These are phyloP conservation scores for Trypanosoma congolense DNA, from an alignment of 208 protist species.

Conservation along the genomic window DNA sequence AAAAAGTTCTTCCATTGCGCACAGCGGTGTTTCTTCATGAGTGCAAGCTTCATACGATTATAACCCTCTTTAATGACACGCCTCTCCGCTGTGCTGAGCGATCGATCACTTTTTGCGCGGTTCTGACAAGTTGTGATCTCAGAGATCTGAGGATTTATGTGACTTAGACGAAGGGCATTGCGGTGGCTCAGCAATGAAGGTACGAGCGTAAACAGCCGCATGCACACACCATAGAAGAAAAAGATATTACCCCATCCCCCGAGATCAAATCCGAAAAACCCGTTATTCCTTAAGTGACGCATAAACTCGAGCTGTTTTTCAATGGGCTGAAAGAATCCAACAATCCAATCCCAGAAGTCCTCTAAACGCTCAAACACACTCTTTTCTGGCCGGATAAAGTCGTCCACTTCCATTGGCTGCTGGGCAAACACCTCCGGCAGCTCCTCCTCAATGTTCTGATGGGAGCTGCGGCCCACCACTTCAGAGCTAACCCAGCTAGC, in stretches of 20 bases:
- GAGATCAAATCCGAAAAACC: slow-evolving; percentile 69
- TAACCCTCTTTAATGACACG: slow-evolving; percentile 82
- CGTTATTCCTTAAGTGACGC: slow-evolving; percentile 62
- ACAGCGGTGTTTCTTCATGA: slow-evolving; percentile 80
- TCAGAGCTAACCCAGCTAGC: slow-evolving; percentile 34
- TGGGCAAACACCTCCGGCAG: slow-evolving; percentile 82
- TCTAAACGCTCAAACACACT: slow-evolving; percentile 77
- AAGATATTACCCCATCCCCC: slow-evolving; percentile 78
- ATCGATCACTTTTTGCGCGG: slow-evolving; percentile 75
- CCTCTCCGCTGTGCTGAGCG: slow-evolving; percentile 75
- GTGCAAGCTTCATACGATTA: slow-evolving; percentile 81
- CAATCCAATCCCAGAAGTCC: slow-evolving; percentile 85
- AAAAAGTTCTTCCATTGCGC: slow-evolving; percentile 80
- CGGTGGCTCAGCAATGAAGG: slow-evolving; percentile 79
- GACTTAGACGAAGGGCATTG: slow-evolving; percentile 74
- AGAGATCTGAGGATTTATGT: slow-evolving; percentile 66
- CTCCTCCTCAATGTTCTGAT: slow-evolving; percentile 65
- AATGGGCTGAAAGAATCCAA: slow-evolving; percentile 78
- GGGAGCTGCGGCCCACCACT: slow-evolving; percentile 28
- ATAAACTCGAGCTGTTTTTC: slow-evolving; percentile 86
- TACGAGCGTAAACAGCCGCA: slow-evolving; percentile 75
- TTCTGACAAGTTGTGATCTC: slow-evolving; percentile 78
- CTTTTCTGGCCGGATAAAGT: slow-evolving; percentile 84
- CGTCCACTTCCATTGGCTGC: slow-evolving; percentile 77
- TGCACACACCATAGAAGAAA: slow-evolving; percentile 68